A percentile compares a stretch with the other conserved stretches of the same genome.
Evolutionary conservation across 139 green algal species (phyloP).

Genomic region (Pseudopediastrum boryanum): DNA sequence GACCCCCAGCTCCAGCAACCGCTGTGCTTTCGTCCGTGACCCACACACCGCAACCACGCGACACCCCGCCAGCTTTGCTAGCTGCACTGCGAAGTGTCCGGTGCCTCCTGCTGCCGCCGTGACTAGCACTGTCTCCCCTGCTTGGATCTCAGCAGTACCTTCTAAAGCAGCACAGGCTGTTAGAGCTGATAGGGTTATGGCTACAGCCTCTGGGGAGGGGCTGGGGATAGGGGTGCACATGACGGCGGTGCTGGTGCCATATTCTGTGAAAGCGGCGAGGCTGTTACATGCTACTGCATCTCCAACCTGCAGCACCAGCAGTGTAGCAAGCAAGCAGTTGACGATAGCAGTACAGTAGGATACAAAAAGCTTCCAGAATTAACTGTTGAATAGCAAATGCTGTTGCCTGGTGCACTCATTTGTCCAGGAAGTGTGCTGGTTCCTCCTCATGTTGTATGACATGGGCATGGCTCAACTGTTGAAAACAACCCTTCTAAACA

Average conservation of each 20-base stretch:
- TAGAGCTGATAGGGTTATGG: conserved; percentile 55
- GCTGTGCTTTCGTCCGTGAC: conserved; percentile 42
- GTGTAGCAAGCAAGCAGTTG: too few relatives aligned
- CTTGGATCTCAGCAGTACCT: conserved; percentile 42
- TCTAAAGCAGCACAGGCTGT: conserved; percentile 59
- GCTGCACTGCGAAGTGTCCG: conserved; percentile 72
- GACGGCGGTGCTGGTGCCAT: conserved; percentile 26
- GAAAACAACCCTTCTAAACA: too few relatives aligned
- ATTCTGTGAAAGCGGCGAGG: conserved; percentile 56
- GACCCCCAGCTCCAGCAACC: conserved; percentile 40
- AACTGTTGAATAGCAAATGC: too few relatives aligned
- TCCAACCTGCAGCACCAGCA: conserved; percentile 36
- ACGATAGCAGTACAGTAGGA: too few relatives aligned
- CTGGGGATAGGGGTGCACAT: conserved; percentile 27
- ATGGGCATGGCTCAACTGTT: too few relatives aligned
- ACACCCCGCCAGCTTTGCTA: conserved; percentile 54
- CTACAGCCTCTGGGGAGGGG: conserved; percentile 42
- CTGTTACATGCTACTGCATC: conserved; percentile 57
- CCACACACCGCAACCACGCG: conserved; percentile 57
- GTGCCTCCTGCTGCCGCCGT: conserved; percentile 73
- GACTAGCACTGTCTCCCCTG: conserved; percentile 60
- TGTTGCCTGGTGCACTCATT: too few relatives aligned
- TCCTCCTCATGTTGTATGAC: too few relatives aligned
- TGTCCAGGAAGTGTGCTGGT: too few relatives aligned
- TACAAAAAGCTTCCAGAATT: too few relatives aligned